Base-by-base conservation (phyloP, 345 rosid genomes). In the Abelmoschus esculentus region DNA sequence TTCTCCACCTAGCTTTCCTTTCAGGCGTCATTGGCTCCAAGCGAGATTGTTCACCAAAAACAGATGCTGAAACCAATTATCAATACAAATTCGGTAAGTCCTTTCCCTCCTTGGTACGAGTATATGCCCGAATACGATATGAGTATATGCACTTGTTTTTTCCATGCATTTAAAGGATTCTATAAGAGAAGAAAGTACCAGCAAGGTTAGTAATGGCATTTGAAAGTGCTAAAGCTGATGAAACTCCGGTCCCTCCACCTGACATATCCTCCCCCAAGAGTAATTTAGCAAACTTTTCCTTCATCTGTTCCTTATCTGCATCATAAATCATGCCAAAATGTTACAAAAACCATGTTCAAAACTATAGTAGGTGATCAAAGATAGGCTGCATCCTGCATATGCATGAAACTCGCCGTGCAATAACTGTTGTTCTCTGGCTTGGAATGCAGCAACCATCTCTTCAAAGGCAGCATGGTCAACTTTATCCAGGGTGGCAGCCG, bases 171-270 rank as follows among this genome's bases (percentile, higher is more conserved):
- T 38, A 38, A 38, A 38, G 42, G 42, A 38, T 38, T 38, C 1
- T 7, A 12, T 49, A 52, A 53, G 26, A 17, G 3, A 29, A 5
- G 11, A 28, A 46, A 12, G 50, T 66, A 81, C 84, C 84, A 19
- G 85, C 79, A 38, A 82, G 77, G 62, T 82, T 82, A 53, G 85
- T 82, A 70, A 82, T 74, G 50, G 85, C 85, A 71, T 82, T 82
- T 13, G 93, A 88, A 59, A 88, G 71, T 38, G 93, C 93, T 63
- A 88, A 83, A 65, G 93, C 93, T 4, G 93, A 88, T n/a, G 90
- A 81, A 49, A 88, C 89, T 53, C 93, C 90, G 67, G 84, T 88
- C 55, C 93, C 93, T 65, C 90, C 89, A 34, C 93, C 86, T 2
- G 93, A 88, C 81, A 86, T 88, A 61, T 88, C 90, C 75, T 88